A percentile compares a stretch with the other conserved stretches of the same genome.
Conservation (phyloP, 2,329 filamentous ascomycete species). For the Fusarium devonianum region DNA sequence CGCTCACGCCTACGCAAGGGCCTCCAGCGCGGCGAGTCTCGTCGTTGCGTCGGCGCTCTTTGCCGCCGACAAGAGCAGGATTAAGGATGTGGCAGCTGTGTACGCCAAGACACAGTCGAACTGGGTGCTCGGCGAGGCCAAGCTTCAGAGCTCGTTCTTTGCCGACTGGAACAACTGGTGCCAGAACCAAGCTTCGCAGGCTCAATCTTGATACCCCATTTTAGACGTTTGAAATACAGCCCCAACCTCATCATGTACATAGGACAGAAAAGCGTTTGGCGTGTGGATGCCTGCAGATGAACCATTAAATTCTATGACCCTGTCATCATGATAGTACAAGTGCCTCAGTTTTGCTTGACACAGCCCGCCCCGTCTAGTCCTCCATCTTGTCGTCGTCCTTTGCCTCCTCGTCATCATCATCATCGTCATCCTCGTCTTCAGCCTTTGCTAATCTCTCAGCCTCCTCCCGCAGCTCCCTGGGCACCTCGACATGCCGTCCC, state of each 20-base stretch:
- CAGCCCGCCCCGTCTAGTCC: slow-evolving; percentile 63
- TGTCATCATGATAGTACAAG: slow-evolving; percentile 49
- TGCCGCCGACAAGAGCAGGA: slow-evolving; percentile 57
- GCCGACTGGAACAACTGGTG: slow-evolving; percentile 79
- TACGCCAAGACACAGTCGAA: slow-evolving; percentile 67
- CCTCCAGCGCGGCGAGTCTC: slow-evolving; percentile 76
- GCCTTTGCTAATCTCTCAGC: slow-evolving; percentile 93
- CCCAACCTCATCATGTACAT: slow-evolving; percentile 12
- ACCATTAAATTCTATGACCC: slow-evolving; percentile 48
- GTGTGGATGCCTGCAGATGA: slow-evolving; percentile 37
- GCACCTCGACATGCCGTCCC: slow-evolving; percentile 91
- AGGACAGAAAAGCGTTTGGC: slow-evolving; percentile 19
- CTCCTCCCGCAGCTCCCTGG: slow-evolving; percentile 87
- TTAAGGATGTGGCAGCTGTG: slow-evolving; percentile 65
- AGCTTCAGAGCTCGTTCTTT: slow-evolving; percentile 71
- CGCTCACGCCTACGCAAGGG: slow-evolving; percentile 75
- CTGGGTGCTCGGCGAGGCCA: slow-evolving; percentile 65
- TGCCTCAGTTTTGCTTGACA: slow-evolving; percentile 33
- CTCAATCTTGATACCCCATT: slow-evolving; percentile 37
- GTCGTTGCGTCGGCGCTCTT: slow-evolving; percentile 70
- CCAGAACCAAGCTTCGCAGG: slow-evolving; percentile 55
- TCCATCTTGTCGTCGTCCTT: slow-evolving; percentile 84
- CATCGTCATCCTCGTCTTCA: slow-evolving; percentile 80
- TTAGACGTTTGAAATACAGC: not conserved
- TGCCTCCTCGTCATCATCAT: slow-evolving; percentile 68